Evolutionary conservation across 1,284 basidiomycete genomes (phyloP), one percentile per base, ranked within the genome.

Genomic region (Pseudozyma sp.): DNA sequence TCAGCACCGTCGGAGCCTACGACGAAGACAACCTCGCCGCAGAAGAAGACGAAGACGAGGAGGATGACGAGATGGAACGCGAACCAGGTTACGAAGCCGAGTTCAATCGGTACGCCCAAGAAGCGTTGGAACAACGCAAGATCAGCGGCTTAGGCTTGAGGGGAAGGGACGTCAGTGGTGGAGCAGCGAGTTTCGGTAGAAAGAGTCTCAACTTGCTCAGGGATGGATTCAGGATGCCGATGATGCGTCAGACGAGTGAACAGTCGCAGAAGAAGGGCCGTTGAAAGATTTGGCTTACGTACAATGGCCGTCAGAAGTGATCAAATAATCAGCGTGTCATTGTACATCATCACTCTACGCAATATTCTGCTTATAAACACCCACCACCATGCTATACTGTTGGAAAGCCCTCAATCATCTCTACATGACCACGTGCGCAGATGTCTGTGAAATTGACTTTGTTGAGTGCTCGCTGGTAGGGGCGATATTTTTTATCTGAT

Each of bases 51-150:
- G 67, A 75, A 13, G 69, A 68, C 6, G 64, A 67, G 0, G 66
- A 69, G 13, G 73, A 76, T 21, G 73, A 76, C 45, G 73, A 64
- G 54, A 76, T 76, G 65, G 73, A 63, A 21, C 47, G 54, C 25
- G 72, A 75, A 19, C 72, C 68, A 1, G 68, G 60, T 0, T 75
- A 74, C 50, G 71, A 74, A 47, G 71, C 66, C 16, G 71, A 74
- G 16, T 74, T 74, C 62, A 53, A 69, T 18, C 47, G 71, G 39
- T 74, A 69, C 21, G 66, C 67, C 11, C 71, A 70, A 44, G 71
- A 74, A 21, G 71, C 71, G 3, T 35, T 52, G 13, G 66, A 63
- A 19, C 55, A 69, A 16, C 35, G 59, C 10, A 48, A 52, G 35
- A 36, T 39, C n/a, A 47, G 39, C n/a, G 57, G 52, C 5, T 47